Conservation (phyloP, 192 early-diverging fungal genomes). For the Podila verticillata region DNA sequence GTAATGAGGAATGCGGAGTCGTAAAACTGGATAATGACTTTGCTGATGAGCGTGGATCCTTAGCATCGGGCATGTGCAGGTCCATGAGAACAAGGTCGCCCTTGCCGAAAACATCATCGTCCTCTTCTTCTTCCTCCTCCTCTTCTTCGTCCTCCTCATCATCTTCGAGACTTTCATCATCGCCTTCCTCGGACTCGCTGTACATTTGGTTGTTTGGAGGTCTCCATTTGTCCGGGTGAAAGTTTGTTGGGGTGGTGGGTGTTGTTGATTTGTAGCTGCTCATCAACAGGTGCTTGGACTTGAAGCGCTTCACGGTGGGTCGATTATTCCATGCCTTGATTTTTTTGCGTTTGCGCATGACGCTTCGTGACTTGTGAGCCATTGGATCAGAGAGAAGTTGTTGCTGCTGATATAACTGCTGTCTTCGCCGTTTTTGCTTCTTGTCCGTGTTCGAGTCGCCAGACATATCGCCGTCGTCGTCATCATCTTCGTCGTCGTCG, state of each 20-base stretch:
- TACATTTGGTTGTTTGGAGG: constrained; percentile 45
- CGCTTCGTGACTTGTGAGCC: constrained; percentile 36
- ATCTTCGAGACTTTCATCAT: constrained; percentile 28
- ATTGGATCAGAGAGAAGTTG: constrained; percentile 37
- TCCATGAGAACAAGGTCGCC: constrained; percentile 50
- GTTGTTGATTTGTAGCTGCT: constrained; percentile 45
- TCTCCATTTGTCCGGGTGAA: constrained; percentile 41
- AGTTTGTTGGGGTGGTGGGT: constrained; percentile 19
- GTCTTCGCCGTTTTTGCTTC: constrained; percentile 45
- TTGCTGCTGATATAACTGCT: constrained; percentile 41
- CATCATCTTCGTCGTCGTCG: constrained; percentile 41
- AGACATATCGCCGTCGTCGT: constrained; percentile 44
- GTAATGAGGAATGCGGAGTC: constrained; percentile 12
- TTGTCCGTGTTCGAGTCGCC: constrained; percentile 29
- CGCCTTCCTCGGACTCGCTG: constrained; percentile 43
- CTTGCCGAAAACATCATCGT: constrained; percentile 50
- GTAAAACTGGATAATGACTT: constrained; percentile 34
- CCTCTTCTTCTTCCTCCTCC: constrained; percentile 41
- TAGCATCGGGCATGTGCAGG: constrained; percentile 43
- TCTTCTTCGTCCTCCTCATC: constrained; percentile 11
- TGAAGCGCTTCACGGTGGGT: constrained; percentile 50
- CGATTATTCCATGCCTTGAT: constrained; percentile 38
- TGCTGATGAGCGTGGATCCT: constrained; percentile 19
- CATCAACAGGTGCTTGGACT: constrained; percentile 43
- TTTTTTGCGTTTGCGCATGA: constrained; percentile 47